Evolutionary conservation across 768 basidiomycete genomes (phyloP).

Genomic region (Tulasnella sp.): DNA sequence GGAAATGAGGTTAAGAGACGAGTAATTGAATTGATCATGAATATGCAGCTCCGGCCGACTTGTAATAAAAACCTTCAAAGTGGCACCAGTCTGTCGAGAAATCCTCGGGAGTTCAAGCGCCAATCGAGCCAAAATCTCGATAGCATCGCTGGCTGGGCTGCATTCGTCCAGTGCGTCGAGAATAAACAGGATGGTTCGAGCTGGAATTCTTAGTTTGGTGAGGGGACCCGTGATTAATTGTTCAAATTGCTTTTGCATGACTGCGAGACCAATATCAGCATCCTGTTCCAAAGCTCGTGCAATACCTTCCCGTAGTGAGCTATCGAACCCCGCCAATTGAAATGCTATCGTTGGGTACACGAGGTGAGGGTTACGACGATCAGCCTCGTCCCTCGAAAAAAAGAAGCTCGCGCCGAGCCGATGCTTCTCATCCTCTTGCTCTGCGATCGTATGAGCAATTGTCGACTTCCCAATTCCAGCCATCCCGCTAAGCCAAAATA

Average conservation of each 20-base stretch:
- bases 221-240: constrained; percentile 26
- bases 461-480: constrained; percentile 50
- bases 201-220: neutral
- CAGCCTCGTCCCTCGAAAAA: constrained; percentile 41
- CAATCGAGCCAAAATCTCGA: constrained; percentile 40
- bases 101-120: constrained; percentile 36
- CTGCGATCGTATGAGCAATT: constrained; percentile 46
- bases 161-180: constrained; percentile 50
- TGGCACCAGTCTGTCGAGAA: constrained; percentile 42
- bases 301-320: neutral
- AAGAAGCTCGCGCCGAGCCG: constrained; percentile 47
- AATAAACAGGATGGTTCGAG: constrained; percentile 42
- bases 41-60: constrained; percentile 44
- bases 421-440: constrained; percentile 37
- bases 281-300: constrained; percentile 27
- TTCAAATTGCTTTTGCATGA: constrained; percentile 37
- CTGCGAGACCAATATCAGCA: constrained; percentile 17
- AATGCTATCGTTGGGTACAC: constrained; percentile 46
- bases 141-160: neutral
- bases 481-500: constrained; percentile 45
- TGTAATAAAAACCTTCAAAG: constrained; percentile 40
- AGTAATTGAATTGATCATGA: neutral
- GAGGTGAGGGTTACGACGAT: constrained; percentile 38
- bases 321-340: constrained; percentile 41
- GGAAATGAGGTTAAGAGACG: neutral